Conservation (phyloP, 176 grass and related monocot species). For the Otatea glauca region DNA sequence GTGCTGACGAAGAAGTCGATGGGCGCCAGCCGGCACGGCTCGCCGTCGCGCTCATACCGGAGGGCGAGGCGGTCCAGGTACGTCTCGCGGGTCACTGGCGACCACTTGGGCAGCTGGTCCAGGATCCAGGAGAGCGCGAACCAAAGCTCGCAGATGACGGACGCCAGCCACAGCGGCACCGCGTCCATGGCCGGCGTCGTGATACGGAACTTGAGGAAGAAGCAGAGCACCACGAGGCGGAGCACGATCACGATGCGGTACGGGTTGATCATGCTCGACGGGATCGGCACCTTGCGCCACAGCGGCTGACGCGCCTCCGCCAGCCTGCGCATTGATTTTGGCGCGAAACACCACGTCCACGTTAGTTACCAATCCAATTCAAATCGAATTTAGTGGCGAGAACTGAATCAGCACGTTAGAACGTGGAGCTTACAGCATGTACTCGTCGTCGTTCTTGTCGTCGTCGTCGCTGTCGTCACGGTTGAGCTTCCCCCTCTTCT, state of each 20-base stretch:
- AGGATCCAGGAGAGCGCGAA: constrained; percentile 99
- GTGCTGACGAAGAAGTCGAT: constrained; percentile 89
- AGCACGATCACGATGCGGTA: constrained; percentile 96
- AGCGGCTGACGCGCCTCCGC: constrained; percentile 91
- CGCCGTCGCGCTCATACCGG: constrained; percentile 79
- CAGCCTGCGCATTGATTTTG: constrained; percentile 45
- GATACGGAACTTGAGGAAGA: constrained; percentile 93
- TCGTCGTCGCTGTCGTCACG: constrained; percentile 66
- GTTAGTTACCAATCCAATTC: background rate
- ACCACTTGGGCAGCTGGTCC: constrained; percentile 98
- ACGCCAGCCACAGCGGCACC: constrained; percentile 75
- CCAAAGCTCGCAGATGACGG: constrained; percentile 95
- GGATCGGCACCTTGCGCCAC: constrained; percentile 90
- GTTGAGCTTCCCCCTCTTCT: constrained; percentile 76
- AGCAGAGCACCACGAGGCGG: constrained; percentile 79
- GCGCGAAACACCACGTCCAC: background rate
- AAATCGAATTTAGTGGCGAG: background rate
- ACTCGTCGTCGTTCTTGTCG: constrained; percentile 73
- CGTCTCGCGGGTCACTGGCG: constrained; percentile 83
- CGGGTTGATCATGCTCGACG: constrained; percentile 91
- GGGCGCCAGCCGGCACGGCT: constrained; percentile 59
- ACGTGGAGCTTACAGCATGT: constrained; percentile 61
- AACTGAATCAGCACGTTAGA: background rate
- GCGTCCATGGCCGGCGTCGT: constrained; percentile 82
- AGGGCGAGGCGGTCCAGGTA: constrained; percentile 92